Conservation (phyloP, 2,329 filamentous ascomycete genomes). For the Colletotrichum higginsianum region DNA sequence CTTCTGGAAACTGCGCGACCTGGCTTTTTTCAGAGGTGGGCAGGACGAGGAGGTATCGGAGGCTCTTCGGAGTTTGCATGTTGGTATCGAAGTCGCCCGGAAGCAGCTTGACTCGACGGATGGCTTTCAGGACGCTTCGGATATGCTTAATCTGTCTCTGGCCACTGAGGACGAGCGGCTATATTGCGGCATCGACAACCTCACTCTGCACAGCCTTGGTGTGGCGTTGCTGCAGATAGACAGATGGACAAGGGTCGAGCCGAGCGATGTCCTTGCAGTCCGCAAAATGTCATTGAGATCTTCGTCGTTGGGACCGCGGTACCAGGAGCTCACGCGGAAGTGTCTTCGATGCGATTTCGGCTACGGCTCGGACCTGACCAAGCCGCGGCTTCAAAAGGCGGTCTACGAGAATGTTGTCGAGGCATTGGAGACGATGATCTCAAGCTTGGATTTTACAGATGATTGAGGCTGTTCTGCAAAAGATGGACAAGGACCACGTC, state of each 20-base stretch:
- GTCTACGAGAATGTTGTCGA: slow-evolving; percentile 33
- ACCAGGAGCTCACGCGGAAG: slow-evolving; percentile 46
- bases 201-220: slow-evolving; percentile 48
- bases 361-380: slow-evolving; percentile 26
- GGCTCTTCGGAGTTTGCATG: slow-evolving; percentile 13
- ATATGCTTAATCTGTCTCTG: neutral
- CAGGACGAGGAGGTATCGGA: neutral
- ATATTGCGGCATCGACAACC: slow-evolving; percentile 45
- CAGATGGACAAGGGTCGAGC: slow-evolving; percentile 43
- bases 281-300: slow-evolving; percentile 39
- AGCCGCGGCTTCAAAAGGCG: slow-evolving; percentile 32
- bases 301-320: slow-evolving; percentile 44
- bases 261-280: slow-evolving; percentile 45
- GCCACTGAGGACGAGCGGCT: slow-evolving; percentile 39
- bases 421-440: slow-evolving; percentile 40
- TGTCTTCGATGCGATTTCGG: slow-evolving; percentile 48
- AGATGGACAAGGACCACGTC: too few species aligned
- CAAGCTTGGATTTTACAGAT: slow-evolving; percentile 22
- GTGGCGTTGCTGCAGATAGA: slow-evolving; percentile 49
- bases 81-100: slow-evolving; percentile 22
- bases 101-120: neutral
- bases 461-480: neutral
- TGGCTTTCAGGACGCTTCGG: neutral
- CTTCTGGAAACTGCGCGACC: slow-evolving; percentile 24
- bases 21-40: slow-evolving; percentile 20